A percentile compares a stretch with the other conserved stretches of the same genome.
Evolutionary conservation across 768 basidiomycete genomes (phyloP).

Genomic region (Lactarius hatsudake): DNA sequence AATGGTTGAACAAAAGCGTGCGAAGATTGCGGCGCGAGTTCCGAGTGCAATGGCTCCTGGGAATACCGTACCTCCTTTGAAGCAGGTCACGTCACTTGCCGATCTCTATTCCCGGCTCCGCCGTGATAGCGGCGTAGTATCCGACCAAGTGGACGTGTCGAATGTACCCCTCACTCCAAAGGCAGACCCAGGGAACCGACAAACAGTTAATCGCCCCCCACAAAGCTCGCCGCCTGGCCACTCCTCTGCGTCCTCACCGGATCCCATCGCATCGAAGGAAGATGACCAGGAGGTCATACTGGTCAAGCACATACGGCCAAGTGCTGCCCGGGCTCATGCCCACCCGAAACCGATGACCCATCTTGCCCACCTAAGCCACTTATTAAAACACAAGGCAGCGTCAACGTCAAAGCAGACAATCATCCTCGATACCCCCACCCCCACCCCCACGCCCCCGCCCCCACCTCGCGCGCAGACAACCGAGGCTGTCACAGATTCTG

Average conservation of each 20-base stretch:
- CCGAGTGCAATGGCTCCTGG: conserved; percentile 10
- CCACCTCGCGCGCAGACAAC: background rate
- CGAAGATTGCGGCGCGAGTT: conserved; percentile 18
- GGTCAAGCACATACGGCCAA: conserved; percentile 13
- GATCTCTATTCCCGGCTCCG: conserved; percentile 19
- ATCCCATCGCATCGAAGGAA: conserved; percentile 16
- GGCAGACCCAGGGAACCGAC: background rate
- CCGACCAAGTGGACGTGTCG: background rate
- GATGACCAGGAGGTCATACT: conserved; percentile 14
- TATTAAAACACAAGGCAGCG: background rate
- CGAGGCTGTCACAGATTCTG: background rate
- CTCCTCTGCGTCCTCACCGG: conserved; percentile 14
- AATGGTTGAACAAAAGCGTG: conserved; percentile 20
- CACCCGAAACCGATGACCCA: background rate
- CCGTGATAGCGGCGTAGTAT: conserved; percentile 16
- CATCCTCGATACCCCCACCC: background rate
- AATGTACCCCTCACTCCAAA: background rate
- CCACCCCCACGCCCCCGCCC: background rate
- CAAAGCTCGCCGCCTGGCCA: background rate
- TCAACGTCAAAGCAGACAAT: background rate
- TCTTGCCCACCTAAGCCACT: background rate
- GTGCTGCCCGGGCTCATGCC: background rate
- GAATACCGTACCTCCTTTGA: background rate
- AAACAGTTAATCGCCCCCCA: background rate
- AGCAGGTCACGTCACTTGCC: conserved; percentile 12